These are phyloP conservation scores for Stagonosporopsis tanaceti DNA, from an alignment of 2,329 filamentous ascomycete species.

Conservation along the genomic window DNA sequence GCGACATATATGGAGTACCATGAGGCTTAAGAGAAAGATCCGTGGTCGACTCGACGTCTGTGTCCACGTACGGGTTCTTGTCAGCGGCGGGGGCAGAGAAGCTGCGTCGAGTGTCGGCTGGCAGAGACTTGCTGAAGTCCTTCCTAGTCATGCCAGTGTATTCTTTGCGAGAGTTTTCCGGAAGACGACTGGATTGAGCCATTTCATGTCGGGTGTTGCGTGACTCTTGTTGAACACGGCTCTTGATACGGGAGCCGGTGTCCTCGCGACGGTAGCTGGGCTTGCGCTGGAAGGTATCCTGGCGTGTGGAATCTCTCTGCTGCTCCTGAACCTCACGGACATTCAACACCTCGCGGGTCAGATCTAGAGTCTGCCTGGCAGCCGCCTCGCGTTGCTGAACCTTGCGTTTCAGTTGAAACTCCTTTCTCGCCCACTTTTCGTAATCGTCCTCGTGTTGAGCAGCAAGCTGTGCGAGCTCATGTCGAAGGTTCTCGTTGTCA, in stretches of 20 bases:
- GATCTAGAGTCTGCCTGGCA: constrained; percentile 35
- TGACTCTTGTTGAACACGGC: constrained; percentile 44
- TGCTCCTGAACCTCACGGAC: constrained; percentile 39
- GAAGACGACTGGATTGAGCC: constrained; percentile 25
- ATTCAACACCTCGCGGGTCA: constrained; percentile 43
- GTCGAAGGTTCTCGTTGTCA: constrained; percentile 52
- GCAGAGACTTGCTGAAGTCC: constrained; percentile 23
- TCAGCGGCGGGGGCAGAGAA: constrained; percentile 43
- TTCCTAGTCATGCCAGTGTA: constrained; percentile 34
- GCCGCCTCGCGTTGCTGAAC: constrained; percentile 41
- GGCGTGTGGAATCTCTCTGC: constrained; percentile 28
- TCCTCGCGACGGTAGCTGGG: constrained; percentile 43
- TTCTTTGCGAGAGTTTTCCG: constrained; percentile 36
- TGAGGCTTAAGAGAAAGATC: constrained; percentile 50
- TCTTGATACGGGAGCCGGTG: constrained; percentile 44
- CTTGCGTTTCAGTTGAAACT: constrained; percentile 45
- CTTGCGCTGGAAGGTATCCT: constrained; percentile 35
- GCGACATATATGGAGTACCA: constrained; percentile 38
- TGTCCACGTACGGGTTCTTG: constrained; percentile 37
- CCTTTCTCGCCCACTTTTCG: constrained; percentile 43
- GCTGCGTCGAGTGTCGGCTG: constrained; percentile 33
- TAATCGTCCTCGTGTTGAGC: constrained; percentile 47
- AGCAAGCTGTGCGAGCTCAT: constrained; percentile 47
- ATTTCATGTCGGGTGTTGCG: constrained; percentile 41
- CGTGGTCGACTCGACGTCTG: constrained; percentile 48